Evolutionary conservation across 2,329 filamentous ascomycete genomes (phyloP).

Genomic region (Calonectria pteridis): DNA sequence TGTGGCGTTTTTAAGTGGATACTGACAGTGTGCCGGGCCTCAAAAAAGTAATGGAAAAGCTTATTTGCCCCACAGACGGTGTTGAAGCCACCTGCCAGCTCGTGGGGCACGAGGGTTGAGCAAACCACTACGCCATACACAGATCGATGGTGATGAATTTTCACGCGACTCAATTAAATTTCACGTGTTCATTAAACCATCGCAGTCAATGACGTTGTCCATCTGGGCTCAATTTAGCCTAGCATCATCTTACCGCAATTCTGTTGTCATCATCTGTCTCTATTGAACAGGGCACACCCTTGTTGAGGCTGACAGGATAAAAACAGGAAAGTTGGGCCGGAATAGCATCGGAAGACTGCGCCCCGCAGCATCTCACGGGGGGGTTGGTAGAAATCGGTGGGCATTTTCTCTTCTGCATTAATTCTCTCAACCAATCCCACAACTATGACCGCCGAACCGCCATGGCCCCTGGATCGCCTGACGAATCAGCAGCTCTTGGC

Average conservation of each 20-base stretch:
- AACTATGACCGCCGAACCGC: constrained; percentile 6
- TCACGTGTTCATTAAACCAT: background rate
- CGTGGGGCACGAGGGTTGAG: background rate
- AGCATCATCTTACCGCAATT: background rate
- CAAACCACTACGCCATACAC: background rate
- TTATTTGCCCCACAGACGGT: background rate
- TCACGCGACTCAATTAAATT: background rate
- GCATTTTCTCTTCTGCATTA: constrained; percentile 11
- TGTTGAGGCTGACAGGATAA: constrained; percentile 1
- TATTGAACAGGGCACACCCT: constrained; percentile 2
- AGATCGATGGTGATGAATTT: background rate
- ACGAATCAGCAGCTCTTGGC: constrained; percentile 3
- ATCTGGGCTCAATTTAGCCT: background rate
- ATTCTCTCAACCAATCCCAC: constrained; percentile 11
- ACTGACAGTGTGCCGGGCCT: background rate
- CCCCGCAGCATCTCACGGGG: background rate
- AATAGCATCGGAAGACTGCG: constrained; percentile 8
- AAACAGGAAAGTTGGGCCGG: constrained; percentile 9
- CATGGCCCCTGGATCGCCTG: background rate
- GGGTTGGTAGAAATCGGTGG: constrained; percentile 3
- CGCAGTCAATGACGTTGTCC: background rate
- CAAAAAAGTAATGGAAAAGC: background rate
- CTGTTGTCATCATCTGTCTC: background rate
- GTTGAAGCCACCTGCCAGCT: background rate
- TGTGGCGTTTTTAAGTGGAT: background rate